Percentiles rank a stretch among this genome's conserved stretches.
Evolutionary conservation across 352 stramenopile species (phyloP).

Genomic region (Phytophthora kernoviae): DNA sequence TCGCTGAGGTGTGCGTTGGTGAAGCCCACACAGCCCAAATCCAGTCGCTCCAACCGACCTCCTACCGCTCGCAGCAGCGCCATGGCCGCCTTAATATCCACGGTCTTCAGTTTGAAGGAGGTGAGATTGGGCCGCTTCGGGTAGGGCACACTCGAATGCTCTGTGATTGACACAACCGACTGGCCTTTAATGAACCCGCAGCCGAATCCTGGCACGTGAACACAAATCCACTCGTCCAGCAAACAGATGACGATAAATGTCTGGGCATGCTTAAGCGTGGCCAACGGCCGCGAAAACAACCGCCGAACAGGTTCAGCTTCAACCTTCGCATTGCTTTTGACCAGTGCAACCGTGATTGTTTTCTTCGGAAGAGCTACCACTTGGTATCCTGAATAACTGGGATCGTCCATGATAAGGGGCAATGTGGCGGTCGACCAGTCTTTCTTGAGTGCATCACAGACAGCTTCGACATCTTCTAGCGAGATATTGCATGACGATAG

Average conservation of each 20-base stretch:
- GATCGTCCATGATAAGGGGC: constrained; percentile 2
- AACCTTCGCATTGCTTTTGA: constrained; percentile 18
- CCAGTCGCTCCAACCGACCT: constrained; percentile 8
- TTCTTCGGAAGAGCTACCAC: neutral
- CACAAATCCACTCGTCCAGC: constrained; percentile 20
- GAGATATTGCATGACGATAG: constrained; percentile 22
- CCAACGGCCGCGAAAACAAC: constrained; percentile 18
- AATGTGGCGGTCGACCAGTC: constrained; percentile 19
- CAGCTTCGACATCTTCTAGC: constrained; percentile 7
- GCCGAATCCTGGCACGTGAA: constrained; percentile 24
- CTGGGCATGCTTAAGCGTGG: constrained; percentile 7
- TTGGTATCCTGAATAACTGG: neutral
- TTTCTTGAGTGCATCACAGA: constrained; percentile 5
- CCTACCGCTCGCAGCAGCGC: constrained; percentile 17
- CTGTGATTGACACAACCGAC: constrained; percentile 15
- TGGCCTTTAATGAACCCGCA: constrained; percentile 23
- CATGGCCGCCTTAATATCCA: constrained; percentile 15
- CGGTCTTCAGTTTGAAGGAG: constrained; percentile 12
- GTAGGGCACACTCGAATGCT: neutral
- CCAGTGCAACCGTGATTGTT: constrained; percentile 1
- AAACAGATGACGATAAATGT: constrained; percentile 14
- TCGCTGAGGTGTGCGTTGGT: constrained; percentile 8
- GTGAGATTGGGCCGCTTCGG: constrained; percentile 1
- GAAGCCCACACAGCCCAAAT: constrained; percentile 26
- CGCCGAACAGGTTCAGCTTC: constrained; percentile 17